Evolutionary conservation across 73 alveolate genomes (phyloP), one percentile per base, ranked within the genome.

Genomic region (Paramecium sexaurelia): DNA sequence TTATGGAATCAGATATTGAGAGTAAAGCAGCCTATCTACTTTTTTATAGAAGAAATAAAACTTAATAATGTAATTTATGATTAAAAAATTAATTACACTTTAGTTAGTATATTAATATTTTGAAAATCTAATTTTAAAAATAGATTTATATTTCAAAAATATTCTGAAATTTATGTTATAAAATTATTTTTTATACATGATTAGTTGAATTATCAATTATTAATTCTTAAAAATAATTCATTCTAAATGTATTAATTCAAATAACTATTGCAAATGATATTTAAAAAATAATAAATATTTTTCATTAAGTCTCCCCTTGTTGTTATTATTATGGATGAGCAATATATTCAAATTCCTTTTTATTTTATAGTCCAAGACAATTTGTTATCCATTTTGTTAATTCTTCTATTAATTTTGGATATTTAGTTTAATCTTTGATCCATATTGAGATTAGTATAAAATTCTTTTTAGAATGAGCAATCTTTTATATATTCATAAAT

Each of bases 31-130:
- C 99, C 7, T 96, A 96, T 93, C 85, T 95, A 13, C 55, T 96
- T 41, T 96, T 96, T 87, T 96, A 96, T 85, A 95, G 94, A 95
- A 93, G 98, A 93, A 95, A 92, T 90, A 94, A 95, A 85, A 87
- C 90, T 7, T 8, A 22, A 10, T 9, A 32, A 20, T 78, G 90
- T 78, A 2, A 32, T 15, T 8, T 24, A 22, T 22, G 27, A 5
- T 3, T 11, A 32, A 27, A 5, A 9, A 7, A 4, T 4, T 20
- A 9, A 5, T 22, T 55, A 69, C 1, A 27, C 10, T 3, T 27
- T 15, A 8, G 4, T 26, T 69, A 27, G 6, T 3, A 17, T 26
- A 32, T 11, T 32, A 69, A 4, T 32, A 17, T 17, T n/a, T n/a
- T n/a, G n/a, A n/a, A n/a, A n/a, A n/a, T n/a, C n/a, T n/a, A n/a